Evolutionary conservation across 805 yeast species (phyloP), one percentile per base, ranked within the genome.

Genomic region (Kluyveromyces siamensis): DNA sequence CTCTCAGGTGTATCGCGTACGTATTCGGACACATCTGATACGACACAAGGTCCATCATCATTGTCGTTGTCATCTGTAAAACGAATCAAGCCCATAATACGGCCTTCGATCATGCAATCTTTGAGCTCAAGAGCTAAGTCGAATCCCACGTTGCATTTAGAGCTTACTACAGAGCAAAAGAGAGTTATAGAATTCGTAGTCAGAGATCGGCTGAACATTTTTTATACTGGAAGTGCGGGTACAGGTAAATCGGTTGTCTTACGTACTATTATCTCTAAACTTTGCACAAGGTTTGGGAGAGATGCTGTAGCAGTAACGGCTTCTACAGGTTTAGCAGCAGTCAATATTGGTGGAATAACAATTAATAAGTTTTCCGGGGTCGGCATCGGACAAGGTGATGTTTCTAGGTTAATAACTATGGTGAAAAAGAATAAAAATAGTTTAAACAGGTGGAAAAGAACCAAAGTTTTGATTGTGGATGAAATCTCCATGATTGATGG

Each of bases 401-500:
- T 68, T 0, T 69, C 68, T 0, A 64, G 66, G 14, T 63, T 87
- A 40, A 70, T 77, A 1, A 66, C 71, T 10, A 72, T 66, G 49
- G 75, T 87, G 14, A 70, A 71, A 39, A 72, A 70, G 43, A 79
- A 76, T 49, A 61, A 71, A 41, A 66, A 69, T 16, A 60, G 72
- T 1, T 52, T 61, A 17, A 69, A 69, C 19, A 72, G 81, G 36
- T 93, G 98, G 98, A 72, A 67, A 48, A 67, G 68, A 6, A 73
- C 85, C 1, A 75, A 75, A 55, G 95, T 87, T 1, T 72, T 93
- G 27, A 80, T 93, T 46, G 77, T 93, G 50, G 99, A 93, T 68
- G 99, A 93, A 67, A 76, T 93, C 2, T 90, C 98, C 0, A 93
- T 93, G 99, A 77, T 93, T 49, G 95, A 88, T 59, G 95, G 89